Base-by-base conservation (phyloP, 1,284 basidiomycete species). In the Cutaneotrichosporon sp. region DNA sequence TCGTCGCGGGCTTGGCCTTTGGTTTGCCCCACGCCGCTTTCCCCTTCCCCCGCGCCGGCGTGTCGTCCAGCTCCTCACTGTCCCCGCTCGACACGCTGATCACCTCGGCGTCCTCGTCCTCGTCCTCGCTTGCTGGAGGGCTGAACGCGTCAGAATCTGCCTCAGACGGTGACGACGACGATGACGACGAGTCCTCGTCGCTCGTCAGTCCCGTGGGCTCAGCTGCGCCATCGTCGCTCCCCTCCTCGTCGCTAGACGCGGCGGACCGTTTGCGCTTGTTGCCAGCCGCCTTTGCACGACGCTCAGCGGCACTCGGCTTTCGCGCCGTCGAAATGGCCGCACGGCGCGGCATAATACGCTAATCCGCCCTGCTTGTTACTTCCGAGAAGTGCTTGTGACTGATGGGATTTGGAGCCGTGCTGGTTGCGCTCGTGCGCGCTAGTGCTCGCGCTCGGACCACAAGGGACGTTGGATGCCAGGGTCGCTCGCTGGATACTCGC, bases 141-240 rank as follows among this genome's bases (percentile, higher is more conserved):
- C 26, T 30, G 10, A 30, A 30, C 26, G 48, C 66, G 17, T 64
- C 67, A 8, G 59, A 59, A 4, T 62, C 60, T 14, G 20, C 35
- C 5, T 54, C 56, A 1, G 49, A 49, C 37, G 41, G 56, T 61
- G 54, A 21, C 41, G 52, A 59, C 26, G 57, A 53, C 13, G 56
- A 56, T 2, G 65, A 60, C 4, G 45, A 41, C n/a, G 1, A 17
- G 4, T 51, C 49, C 8, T 57, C 52, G 17, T 64, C 60, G 15
- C 60, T 61, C n/a, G 69, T 72, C 57, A 72, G 37, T 8, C 70
- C 70, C 14, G 67, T 72, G 1, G 66, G 62, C 22, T 62, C 61
- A 44, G 56, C 23, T 18, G 21, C 49, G 7, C 54, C 52, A 13
- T 53, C 58, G 36, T 56, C 46, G 20, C 49, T 34, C n/a, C 10